Evolutionary conservation across 345 rosid genomes (phyloP).

Genomic region (Melaleuca alternifolia): DNA sequence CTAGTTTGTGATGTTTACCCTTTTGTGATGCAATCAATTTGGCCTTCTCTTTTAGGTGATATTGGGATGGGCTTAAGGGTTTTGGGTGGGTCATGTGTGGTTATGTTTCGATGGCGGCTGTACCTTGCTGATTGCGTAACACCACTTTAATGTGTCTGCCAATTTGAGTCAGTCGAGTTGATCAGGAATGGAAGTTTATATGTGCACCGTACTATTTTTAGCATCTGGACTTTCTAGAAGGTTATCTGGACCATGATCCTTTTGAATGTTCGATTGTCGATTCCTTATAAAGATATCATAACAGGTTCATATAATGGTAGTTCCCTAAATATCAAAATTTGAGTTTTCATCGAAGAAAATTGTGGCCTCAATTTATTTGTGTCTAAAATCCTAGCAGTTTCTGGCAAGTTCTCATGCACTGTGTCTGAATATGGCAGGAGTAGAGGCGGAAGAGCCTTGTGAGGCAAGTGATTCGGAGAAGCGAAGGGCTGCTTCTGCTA

Average conservation of each 20-base stretch:
- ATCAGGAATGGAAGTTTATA: background rate
- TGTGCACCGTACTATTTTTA: background rate
- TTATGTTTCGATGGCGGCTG: background rate
- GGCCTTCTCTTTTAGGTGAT: background rate
- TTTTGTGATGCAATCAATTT: background rate
- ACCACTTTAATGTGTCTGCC: background rate
- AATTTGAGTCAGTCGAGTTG: background rate
- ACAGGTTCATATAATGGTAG: background rate
- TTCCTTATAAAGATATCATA: background rate
- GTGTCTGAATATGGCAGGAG: slow-evolving; percentile 17
- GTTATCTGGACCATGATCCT: background rate
- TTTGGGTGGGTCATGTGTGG: background rate
- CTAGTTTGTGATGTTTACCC: background rate
- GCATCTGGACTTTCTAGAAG: background rate
- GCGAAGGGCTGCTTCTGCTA: slow-evolving; percentile 42
- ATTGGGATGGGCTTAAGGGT: background rate
- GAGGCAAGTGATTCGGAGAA: slow-evolving; percentile 73
- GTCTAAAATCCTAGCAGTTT: background rate
- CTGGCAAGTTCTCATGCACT: background rate
- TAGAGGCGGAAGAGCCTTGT: slow-evolving; percentile 52
- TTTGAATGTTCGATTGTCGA: background rate
- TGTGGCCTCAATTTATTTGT: background rate
- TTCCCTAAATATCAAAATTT: background rate
- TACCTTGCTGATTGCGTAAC: background rate
- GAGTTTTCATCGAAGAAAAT: background rate